phyloP scores from a whole-genome alignment of 495 filamentous ascomycete species.

The Monascus purpureus region DNA sequence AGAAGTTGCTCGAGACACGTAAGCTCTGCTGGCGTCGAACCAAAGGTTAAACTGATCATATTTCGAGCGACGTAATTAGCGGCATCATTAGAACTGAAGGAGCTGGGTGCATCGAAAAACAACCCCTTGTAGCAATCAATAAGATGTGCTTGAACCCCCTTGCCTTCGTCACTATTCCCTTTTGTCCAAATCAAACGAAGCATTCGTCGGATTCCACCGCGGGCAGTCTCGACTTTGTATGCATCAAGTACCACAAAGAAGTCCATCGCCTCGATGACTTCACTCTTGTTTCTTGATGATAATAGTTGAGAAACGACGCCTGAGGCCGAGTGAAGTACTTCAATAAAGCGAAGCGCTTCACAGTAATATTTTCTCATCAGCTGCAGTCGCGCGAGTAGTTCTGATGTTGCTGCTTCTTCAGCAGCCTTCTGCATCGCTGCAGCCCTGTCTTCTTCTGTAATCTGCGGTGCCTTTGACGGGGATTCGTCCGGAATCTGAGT shows the following conservation, averaged over 20 bases:
- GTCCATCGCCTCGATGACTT: slow-evolving; percentile 98
- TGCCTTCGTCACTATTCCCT: slow-evolving; percentile 96
- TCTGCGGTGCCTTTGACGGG: slow-evolving; percentile 43
- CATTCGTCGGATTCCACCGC: slow-evolving; percentile 83
- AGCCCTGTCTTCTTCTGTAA: slow-evolving; percentile 44
- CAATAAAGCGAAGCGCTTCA: slow-evolving; percentile 88
- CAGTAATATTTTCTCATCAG: slow-evolving; percentile 79
- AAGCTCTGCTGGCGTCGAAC: slow-evolving; percentile 82
- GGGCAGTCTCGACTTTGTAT: slow-evolving; percentile 87
- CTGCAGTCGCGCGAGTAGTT: slow-evolving; percentile 71
- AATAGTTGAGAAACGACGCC: slow-evolving; percentile 70
- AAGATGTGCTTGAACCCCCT: slow-evolving; percentile 91
- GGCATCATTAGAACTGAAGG: slow-evolving; percentile 75
- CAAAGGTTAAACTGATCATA: slow-evolving; percentile 97
- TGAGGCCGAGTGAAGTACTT: slow-evolving; percentile 76
- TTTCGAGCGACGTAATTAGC: slow-evolving; percentile 94
- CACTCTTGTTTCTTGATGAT: slow-evolving; percentile 88
- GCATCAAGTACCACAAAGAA: slow-evolving; percentile 90
- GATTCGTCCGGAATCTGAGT: slow-evolving; percentile 62
- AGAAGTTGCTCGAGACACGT: slow-evolving; percentile 91
- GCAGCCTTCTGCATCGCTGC: slow-evolving; percentile 48
- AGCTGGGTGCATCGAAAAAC: slow-evolving; percentile 87
- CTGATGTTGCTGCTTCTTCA: slow-evolving; percentile 59
- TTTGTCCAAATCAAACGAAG: slow-evolving; percentile 97
- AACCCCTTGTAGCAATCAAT: slow-evolving; percentile 94